Evolutionary conservation across 495 filamentous ascomycete species (phyloP), one percentile per base, ranked within the genome.

Genomic region (Chaetomium fimeti): DNA sequence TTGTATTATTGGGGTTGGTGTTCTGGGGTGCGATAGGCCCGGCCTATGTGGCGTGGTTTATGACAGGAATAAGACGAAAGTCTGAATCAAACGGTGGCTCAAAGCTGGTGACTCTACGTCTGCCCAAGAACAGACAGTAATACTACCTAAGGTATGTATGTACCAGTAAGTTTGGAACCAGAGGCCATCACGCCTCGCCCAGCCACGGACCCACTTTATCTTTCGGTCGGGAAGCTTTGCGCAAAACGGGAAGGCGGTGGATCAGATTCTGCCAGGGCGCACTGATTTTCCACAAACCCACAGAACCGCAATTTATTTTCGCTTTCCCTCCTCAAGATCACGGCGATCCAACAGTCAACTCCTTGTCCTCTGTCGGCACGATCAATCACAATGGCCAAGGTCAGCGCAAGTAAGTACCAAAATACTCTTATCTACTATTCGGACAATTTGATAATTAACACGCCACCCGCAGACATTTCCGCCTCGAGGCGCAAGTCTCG

Each of bases 401-500:
- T 72, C 61, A 72, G 57, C 71, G 48, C 56, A 36, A 65, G 74
- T 76, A 43, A 69, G 74, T 67, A 47, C 32, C 3, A 15, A 7
- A 57, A 16, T 22, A 24, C 13, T 24, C 45, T 27, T 24, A 28
- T 24, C 1, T 25, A 1, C 5, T 2, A 29, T 27, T 45, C 5
- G 3, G 15, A 2, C 20, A 25, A 32, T 29, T 62, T 20, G 13
- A 53, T 49, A 71, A 66, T 56, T 71, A 66, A 63, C 42, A 60
- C 1, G 59, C 65, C 73, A 3, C 75, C 28, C 55, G 47, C 66
- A 78, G 76, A 68, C 67, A 42, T 77, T 55, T 68, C 71, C 61
- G 83, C 87, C 79, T 96, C 91, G 74, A 88, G 94, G 81, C 86
- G 93, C 79, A 99, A 99, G 89, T 91, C 90, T 78, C 91, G 94